A percentile compares a stretch with the other conserved stretches of the same genome.
Conservation (phyloP, 768 basidiomycete species). For the Dioszegia hungarica region DNA sequence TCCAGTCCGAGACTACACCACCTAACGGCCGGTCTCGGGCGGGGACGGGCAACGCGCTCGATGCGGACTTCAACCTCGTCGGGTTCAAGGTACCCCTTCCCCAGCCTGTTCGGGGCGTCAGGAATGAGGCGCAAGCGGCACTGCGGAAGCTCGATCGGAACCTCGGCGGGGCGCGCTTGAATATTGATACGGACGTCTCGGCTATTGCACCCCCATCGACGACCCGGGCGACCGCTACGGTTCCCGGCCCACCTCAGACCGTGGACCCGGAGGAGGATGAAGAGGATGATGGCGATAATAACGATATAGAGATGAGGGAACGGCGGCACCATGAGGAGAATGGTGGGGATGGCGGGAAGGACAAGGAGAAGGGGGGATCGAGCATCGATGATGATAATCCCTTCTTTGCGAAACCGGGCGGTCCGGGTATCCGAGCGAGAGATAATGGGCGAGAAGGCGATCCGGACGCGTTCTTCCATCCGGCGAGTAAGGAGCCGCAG, state of each 20-base stretch:
- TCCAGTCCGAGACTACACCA: not conserved
- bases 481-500: constrained; percentile 68
- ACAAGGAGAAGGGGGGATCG: too few species aligned
- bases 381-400: constrained; percentile 18
- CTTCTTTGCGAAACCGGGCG: constrained; percentile 41
- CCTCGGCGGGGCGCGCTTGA: not conserved
- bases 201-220: not conserved
- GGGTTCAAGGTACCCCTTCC: constrained; percentile 4
- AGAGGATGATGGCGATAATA: constrained; percentile 1
- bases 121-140: not conserved
- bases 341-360: constrained; percentile 19
- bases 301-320: constrained; percentile 8
- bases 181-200: constrained; percentile 2
- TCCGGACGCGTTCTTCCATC: constrained; percentile 66
- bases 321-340: not conserved
- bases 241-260: not conserved
- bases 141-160: not conserved
- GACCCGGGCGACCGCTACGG: not conserved
- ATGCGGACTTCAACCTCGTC: constrained; percentile 8
- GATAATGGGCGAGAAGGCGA: constrained; percentile 19
- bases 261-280: not conserved
- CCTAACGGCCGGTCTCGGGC: not conserved
- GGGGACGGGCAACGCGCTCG: constrained; percentile 2
- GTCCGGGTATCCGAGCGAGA: constrained; percentile 24
- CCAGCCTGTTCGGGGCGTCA: constrained; percentile 1